These are phyloP conservation scores for Hyaloraphidium curvatum DNA, from an alignment of 192 early-diverging fungal species.

Conservation along the genomic window DNA sequence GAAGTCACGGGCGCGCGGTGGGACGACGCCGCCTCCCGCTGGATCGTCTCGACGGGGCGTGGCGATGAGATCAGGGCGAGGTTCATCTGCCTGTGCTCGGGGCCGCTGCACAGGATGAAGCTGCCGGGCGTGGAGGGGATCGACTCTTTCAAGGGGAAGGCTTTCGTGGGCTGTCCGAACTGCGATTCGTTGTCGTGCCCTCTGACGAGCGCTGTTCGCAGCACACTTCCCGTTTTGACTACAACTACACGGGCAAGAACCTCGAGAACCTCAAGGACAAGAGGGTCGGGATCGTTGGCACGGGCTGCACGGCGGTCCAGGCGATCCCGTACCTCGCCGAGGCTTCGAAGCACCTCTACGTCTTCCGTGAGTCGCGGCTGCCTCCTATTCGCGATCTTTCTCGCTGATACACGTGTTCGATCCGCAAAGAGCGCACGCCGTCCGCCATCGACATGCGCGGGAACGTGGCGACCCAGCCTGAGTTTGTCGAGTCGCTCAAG, in stretches of 20 bases:
- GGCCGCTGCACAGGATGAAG: neutral
- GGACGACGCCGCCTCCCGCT: neutral
- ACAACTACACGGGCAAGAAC: neutral
- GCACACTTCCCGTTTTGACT: neutral
- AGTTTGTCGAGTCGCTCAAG: neutral
- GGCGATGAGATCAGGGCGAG: neutral
- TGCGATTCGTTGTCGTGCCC: neutral
- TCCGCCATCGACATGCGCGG: constrained; percentile 1
- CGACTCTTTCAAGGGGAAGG: constrained; percentile 2
- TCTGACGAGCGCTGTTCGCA: neutral
- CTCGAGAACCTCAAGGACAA: neutral
- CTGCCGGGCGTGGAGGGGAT: neutral
- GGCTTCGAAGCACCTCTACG: neutral
- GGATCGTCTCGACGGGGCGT: neutral
- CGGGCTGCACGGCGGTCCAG: neutral
- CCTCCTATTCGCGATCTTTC: too few species aligned
- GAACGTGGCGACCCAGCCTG: neutral
- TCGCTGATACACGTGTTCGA: too few species aligned
- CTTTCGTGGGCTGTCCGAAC: neutral
- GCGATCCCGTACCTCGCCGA: neutral
- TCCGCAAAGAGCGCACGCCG: constrained; percentile 2
- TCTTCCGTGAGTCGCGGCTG: too few species aligned
- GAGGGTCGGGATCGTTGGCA: neutral
- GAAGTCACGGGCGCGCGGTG: neutral
- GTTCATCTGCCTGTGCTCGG: neutral